Base-by-base conservation (phyloP, 768 basidiomycete genomes). In the Kwoniella europaea region DNA sequence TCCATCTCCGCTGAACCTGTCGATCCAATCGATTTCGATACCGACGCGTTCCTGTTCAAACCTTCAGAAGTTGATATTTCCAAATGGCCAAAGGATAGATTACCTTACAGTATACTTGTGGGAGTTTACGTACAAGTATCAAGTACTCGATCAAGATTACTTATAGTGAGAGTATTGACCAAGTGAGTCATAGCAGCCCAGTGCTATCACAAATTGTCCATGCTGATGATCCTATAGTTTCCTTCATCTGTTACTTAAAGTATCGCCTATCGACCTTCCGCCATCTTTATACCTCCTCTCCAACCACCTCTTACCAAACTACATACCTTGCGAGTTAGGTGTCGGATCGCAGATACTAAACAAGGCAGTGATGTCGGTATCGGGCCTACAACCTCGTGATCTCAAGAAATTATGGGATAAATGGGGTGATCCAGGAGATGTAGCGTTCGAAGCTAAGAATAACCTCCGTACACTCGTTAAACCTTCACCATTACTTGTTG, bases 341-440 rank as follows among this genome's bases (percentile, higher is more conserved):
- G 79, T 86, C 27, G 85, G 85, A 4, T 79, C 76, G 24, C 79
- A 82, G 66, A 77, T 84, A 71, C 13, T 86, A 91, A 57, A 89
- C 85, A 82, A 87, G 85, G 80, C 74, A 35, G 75, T 79, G 12
- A 76, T 69, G 44, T 78, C 81, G 24, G 80, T 82, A 41, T 82
- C 79, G 3, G 84, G 84, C 1, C 70, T 79, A 2, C 77, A 76
- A 46, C 72, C 74, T 16, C 72, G 76, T 2, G 79, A 76, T 15
- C 65, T 84, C 13, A 76, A 79, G 42, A 74, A 77, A 42, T 73
- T 84, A 15, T 92, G 92, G 81, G 90, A 89, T 72, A 84, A 87
- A 55, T 88, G 86, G 43, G 94, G 94, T 4, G 94, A 97, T 83
- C 87, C 89, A 27, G 94, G 94, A 0, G 92, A 94, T 79, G 92